Conservation (phyloP, 768 basidiomycete genomes). For the Rubroboletus satanas region DNA sequence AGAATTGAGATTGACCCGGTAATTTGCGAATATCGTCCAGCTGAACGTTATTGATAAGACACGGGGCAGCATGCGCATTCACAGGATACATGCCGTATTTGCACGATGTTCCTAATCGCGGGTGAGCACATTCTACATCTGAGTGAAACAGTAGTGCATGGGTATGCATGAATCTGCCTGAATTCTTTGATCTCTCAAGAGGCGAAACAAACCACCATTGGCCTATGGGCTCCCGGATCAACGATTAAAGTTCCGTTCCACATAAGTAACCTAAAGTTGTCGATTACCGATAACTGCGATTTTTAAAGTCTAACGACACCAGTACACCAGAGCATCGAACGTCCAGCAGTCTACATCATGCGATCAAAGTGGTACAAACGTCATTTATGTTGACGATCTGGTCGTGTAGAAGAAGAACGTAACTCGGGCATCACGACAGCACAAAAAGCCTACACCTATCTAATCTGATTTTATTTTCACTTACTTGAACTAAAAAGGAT, state of each 20-base stretch:
- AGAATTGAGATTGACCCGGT: constrained; percentile 24
- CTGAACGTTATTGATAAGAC: background rate
- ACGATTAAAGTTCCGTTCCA: background rate
- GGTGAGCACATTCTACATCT: background rate
- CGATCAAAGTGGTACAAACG: background rate
- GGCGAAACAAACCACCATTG: background rate
- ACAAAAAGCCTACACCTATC: constrained; percentile 24
- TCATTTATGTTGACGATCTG: background rate
- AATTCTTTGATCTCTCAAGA: too few relatives aligned
- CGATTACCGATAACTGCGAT: background rate
- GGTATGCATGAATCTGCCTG: background rate
- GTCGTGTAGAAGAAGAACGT: background rate
- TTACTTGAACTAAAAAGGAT: constrained; percentile 21
- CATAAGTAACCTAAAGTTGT: background rate
- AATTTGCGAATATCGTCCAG: constrained; percentile 14
- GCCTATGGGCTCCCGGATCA: background rate
- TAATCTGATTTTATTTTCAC: constrained; percentile 11
- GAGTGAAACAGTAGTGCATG: background rate
- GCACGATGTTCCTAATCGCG: background rate
- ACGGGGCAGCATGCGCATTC: too few relatives aligned
- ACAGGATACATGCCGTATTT: too few relatives aligned
- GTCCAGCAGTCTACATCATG: background rate
- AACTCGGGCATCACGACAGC: constrained; percentile 3
- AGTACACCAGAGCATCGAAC: background rate
- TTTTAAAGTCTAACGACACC: background rate